Evolutionary conservation across 495 filamentous ascomycete genomes (phyloP).

Genomic region (Poronia punctata): DNA sequence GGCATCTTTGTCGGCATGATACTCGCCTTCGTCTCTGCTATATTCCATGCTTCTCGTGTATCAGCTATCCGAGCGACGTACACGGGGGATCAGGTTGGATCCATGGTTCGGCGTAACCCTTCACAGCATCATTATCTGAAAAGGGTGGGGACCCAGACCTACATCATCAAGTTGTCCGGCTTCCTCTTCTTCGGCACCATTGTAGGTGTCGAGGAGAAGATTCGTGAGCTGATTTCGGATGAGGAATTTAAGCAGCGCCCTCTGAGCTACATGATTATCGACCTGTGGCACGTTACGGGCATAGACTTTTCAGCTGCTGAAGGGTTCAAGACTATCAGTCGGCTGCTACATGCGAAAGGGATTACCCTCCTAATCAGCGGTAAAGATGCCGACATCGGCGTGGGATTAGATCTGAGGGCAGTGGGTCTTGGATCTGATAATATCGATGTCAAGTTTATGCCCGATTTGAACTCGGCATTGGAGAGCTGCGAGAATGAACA

Average conservation of each 20-base stretch:
- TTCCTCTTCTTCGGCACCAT: slow-evolving; percentile 97
- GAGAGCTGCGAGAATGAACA: slow-evolving; percentile 95
- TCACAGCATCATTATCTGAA: slow-evolving; percentile 81
- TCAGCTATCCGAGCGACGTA: slow-evolving; percentile 83
- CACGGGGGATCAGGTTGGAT: slow-evolving; percentile 77
- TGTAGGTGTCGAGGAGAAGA: slow-evolving; percentile 82
- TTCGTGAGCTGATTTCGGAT: slow-evolving; percentile 72
- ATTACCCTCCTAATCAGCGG: slow-evolving; percentile 79
- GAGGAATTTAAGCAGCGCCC: slow-evolving; percentile 67
- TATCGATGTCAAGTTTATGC: slow-evolving; percentile 67
- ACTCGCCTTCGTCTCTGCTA: slow-evolving; percentile 81
- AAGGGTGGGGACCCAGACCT: slow-evolving; percentile 77
- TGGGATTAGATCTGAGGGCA: slow-evolving; percentile 70
- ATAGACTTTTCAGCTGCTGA: slow-evolving; percentile 94
- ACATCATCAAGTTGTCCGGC: slow-evolving; percentile 82
- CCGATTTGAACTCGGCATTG: slow-evolving; percentile 84
- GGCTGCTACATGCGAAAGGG: slow-evolving; percentile 63
- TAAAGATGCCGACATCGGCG: slow-evolving; percentile 60
- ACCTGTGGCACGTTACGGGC: slow-evolving; percentile 82
- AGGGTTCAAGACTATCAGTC: slow-evolving; percentile 84
- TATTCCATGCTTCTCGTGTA: slow-evolving; percentile 82
- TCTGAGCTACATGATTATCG: slow-evolving; percentile 85
- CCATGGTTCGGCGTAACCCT: slow-evolving; percentile 84
- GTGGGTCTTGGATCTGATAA: slow-evolving; percentile 69
- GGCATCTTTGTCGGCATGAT: slow-evolving; percentile 90